These are phyloP conservation scores for Epichloe coenophiala DNA, from an alignment of 2,329 filamentous ascomycete species.

Conservation along the genomic window DNA sequence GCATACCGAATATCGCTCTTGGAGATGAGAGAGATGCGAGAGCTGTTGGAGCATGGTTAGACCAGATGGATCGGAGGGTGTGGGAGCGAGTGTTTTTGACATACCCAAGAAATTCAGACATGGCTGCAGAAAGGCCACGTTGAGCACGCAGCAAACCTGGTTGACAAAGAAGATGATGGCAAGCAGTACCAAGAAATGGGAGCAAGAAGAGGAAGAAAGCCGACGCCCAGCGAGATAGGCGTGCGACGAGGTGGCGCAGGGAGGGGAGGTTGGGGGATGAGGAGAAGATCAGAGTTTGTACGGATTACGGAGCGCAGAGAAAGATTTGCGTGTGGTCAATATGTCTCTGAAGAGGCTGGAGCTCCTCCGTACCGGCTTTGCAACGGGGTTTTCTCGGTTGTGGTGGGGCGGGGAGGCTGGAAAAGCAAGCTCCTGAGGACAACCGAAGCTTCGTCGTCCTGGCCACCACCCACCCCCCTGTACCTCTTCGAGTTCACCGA, in stretches of 20 bases:
- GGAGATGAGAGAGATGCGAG: conserved; percentile 91
- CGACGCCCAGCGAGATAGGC: conserved; percentile 1
- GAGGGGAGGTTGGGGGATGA: background rate
- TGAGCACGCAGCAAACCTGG: conserved; percentile 22
- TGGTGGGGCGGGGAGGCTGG: background rate
- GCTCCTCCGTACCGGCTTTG: conserved; percentile 12
- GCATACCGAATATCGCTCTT: conserved; percentile 92
- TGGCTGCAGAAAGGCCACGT: conserved; percentile 27
- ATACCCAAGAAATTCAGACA: conserved; percentile 51
- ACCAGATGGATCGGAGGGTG: background rate
- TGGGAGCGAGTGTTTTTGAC: conserved; percentile 9
- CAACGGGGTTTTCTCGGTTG: conserved; percentile 10
- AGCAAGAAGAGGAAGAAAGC: background rate
- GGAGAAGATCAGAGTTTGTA: conserved; percentile 10
- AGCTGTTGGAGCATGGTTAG: conserved; percentile 36
- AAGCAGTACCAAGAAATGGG: conserved; percentile 8
- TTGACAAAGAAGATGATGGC: conserved; percentile 11
- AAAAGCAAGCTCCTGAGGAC: background rate
- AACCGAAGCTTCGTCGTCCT: background rate
- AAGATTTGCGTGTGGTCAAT: conserved; percentile 20
- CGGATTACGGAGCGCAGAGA: conserved; percentile 10
- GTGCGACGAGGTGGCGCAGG: conserved; percentile 1
- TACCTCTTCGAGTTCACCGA: too few relatives aligned
- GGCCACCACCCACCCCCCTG: background rate
- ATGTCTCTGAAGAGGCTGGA: conserved; percentile 15